phyloP scores from a whole-genome alignment of 306 rosid genomes.

The Quercus variabilis region DNA sequence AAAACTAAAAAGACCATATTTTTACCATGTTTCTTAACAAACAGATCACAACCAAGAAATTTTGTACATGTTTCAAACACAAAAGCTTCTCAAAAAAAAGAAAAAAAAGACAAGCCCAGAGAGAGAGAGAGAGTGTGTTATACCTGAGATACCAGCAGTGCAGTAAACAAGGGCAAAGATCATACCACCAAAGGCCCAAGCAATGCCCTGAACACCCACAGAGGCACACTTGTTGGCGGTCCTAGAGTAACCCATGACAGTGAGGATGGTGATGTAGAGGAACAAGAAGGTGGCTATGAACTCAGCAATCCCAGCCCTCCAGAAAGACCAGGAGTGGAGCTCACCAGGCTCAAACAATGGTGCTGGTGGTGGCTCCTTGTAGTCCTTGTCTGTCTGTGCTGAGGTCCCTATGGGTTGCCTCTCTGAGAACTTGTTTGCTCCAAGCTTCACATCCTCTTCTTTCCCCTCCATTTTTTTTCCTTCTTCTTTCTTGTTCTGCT shows the following conservation, averaged over 20 bases:
- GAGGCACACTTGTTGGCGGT: constrained; percentile 29
- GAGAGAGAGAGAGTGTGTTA: neutral
- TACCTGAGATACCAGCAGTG: constrained; percentile 47
- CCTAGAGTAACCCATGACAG: constrained; percentile 34
- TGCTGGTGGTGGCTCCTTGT: constrained; percentile 45
- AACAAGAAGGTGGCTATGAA: constrained; percentile 44
- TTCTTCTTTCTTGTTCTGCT: neutral
- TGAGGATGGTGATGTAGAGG: constrained; percentile 43
- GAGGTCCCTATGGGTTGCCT: constrained; percentile 46
- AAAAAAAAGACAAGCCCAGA: neutral
- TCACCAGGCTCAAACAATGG: constrained; percentile 45
- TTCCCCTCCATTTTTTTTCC: constrained; percentile 29
- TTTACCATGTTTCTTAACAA: neutral
- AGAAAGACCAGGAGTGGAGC: constrained; percentile 44
- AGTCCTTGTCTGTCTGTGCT: constrained; percentile 49
- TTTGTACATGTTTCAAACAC: neutral
- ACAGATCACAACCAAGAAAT: neutral
- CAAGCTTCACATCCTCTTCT: constrained; percentile 45
- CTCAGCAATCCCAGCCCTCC: constrained; percentile 48
- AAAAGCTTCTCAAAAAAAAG: neutral
- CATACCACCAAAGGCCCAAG: constrained; percentile 54
- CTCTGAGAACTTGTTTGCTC: constrained; percentile 42
- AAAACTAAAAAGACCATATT: neutral
- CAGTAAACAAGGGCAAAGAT: constrained; percentile 47
- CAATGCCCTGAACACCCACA: constrained; percentile 42